A percentile compares a stretch with the other conserved stretches of the same genome.
Evolutionary conservation across 805 yeast genomes (phyloP).

Genomic region (Saturnispora serradocipensis): DNA sequence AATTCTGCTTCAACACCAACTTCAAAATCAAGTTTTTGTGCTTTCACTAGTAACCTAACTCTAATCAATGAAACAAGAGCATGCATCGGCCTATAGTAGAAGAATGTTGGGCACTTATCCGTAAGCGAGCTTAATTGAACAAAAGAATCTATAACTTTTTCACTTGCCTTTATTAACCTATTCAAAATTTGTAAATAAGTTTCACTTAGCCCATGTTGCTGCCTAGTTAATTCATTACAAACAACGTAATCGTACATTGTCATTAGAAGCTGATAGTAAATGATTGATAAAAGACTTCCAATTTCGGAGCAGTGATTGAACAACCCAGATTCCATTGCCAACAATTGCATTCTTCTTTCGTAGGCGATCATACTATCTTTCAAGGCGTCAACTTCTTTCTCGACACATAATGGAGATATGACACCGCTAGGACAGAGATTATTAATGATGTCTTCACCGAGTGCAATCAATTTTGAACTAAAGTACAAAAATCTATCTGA

Average conservation of each 20-base stretch:
- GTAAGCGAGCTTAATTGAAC: slow-evolving; percentile 32
- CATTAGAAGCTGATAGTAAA: slow-evolving; percentile 43
- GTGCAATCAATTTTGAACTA: slow-evolving; percentile 35
- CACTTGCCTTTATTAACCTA: slow-evolving; percentile 37
- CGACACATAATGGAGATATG: slow-evolving; percentile 1
- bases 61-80: slow-evolving; percentile 40
- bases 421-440: slow-evolving; percentile 28
- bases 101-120: slow-evolving; percentile 38
- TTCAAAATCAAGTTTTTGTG: slow-evolving; percentile 30
- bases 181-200: slow-evolving; percentile 32
- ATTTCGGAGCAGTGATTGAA: slow-evolving; percentile 29
- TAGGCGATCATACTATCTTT: slow-evolving; percentile 30
- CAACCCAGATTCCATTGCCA: slow-evolving; percentile 34
- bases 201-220: slow-evolving; percentile 22
- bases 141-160: slow-evolving; percentile 38
- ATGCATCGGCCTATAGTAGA: slow-evolving; percentile 46
- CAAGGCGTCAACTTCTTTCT: slow-evolving; percentile 10
- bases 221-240: slow-evolving; percentile 29
- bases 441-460: slow-evolving; percentile 42
- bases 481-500: slow-evolving; percentile 36
- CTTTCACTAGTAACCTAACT: slow-evolving; percentile 36
- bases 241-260: slow-evolving; percentile 44
- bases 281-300: slow-evolving; percentile 32
- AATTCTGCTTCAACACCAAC: slow-evolving; percentile 27
- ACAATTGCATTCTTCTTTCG: slow-evolving; percentile 32